Evolutionary conservation across 169 alveolate genomes (phyloP), one percentile per base, ranked within the genome.

Genomic region (Theileria orientalis): DNA sequence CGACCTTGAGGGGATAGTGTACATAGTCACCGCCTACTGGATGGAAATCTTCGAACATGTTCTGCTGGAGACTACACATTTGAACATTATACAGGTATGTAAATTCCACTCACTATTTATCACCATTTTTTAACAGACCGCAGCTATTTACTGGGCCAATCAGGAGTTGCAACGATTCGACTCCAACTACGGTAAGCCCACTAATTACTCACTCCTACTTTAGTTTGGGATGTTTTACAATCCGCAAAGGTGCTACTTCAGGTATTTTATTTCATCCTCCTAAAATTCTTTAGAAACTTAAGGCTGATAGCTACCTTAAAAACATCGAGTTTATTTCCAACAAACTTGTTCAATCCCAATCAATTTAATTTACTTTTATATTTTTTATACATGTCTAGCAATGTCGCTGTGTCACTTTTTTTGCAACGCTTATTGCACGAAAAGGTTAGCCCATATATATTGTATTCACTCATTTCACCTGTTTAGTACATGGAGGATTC

Each of bases 141-240:
- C 94, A 21, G 84, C 94, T 5, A 90, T 90, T 16, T 90, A 85
- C 76, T 90, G 94, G 94, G 91, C 94, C 14, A 90, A 90, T 69
- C 94, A 90, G 63, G 94, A 90, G 69, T 74, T 90, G n/a, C 74
- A 90, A 41, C 80, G 86, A 35, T 90, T 90, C 46, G 91, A 85
- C 76, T 78, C 86, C 52, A 85, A 57, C 11, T 90, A 83, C 72
- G 92, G 84, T 82, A 66, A 67, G 83, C n/a, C 35, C 21, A 44
- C 44, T 23, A 29, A 35, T 74, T 25, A 9, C 13, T 19, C n/a
- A 9, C 16, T 7, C 27, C 37, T 44, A 14, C 33, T 41, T n/a
- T 63, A 82, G 83, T 82, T 42, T 79, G 87, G 87, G 87, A 79
- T 67, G 60, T 82, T 42, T 35, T 82, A 57, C 72, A 82, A 46